A percentile compares a stretch with the other conserved stretches of the same genome.
These are phyloP conservation scores for Alternaria incomplexa DNA, from an alignment of 2,329 filamentous ascomycete species.

Conservation along the genomic window DNA sequence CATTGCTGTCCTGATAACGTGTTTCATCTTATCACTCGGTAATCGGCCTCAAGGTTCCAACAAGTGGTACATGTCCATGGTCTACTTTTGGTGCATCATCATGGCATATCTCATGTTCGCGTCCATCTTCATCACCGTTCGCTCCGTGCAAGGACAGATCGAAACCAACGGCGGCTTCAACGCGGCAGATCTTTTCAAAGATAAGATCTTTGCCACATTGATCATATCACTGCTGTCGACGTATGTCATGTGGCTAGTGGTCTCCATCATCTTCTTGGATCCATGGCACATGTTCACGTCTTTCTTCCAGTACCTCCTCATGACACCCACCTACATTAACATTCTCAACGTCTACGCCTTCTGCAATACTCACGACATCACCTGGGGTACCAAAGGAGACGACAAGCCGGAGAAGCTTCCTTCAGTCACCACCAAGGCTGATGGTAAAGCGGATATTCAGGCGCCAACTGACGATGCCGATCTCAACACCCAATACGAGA, in stretches of 20 bases:
- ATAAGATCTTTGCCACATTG: slow-evolving; percentile 88
- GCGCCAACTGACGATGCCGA: slow-evolving; percentile 90
- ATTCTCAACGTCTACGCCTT: slow-evolving; percentile 99
- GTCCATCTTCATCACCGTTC: slow-evolving; percentile 90
- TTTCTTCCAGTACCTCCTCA: slow-evolving; percentile 90
- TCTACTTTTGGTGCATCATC: slow-evolving; percentile 96
- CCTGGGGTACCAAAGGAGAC: slow-evolving; percentile 97
- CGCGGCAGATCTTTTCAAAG: slow-evolving; percentile 77
- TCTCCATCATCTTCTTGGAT: slow-evolving; percentile 93
- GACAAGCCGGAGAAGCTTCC: slow-evolving; percentile 93
- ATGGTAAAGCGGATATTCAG: slow-evolving; percentile 90
- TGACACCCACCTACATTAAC: slow-evolving; percentile 97
- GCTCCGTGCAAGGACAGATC: slow-evolving; percentile 77
- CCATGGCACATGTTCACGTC: slow-evolving; percentile 99
- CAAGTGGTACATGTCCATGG: slow-evolving; percentile 93
- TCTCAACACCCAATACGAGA: slow-evolving; percentile 92
- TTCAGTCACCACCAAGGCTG: slow-evolving; percentile 87
- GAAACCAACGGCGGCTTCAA: slow-evolving; percentile 67
- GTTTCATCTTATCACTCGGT: slow-evolving; percentile 92
- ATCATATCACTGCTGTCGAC: slow-evolving; percentile 92
- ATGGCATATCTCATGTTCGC: slow-evolving; percentile 95
- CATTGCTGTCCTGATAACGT: slow-evolving; percentile 86
- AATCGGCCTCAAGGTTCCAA: slow-evolving; percentile 95
- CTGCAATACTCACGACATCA: slow-evolving; percentile 97
- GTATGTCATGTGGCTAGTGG: slow-evolving; percentile 89